phyloP scores from a whole-genome alignment of 2,329 filamentous ascomycete genomes.

The Penicillium sp. region DNA sequence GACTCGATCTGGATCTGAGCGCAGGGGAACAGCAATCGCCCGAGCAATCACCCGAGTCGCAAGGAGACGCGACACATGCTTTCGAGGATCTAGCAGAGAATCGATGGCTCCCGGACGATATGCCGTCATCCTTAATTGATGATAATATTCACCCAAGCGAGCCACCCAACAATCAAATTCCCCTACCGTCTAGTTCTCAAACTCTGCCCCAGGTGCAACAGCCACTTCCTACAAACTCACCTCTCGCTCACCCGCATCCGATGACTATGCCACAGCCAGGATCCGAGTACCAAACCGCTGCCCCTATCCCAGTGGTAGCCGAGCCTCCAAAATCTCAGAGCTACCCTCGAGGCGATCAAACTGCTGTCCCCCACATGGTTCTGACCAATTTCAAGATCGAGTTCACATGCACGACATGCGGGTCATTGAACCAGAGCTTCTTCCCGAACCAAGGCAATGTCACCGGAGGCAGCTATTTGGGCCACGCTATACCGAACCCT shows the following conservation, averaged over 20 bases:
- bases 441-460: conserved; percentile 42
- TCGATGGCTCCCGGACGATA: conserved; percentile 36
- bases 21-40: conserved; percentile 29
- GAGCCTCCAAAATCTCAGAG: conserved; percentile 25
- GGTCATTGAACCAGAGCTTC: conserved; percentile 41
- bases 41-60: conserved; percentile 28
- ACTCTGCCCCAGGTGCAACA: conserved; percentile 25
- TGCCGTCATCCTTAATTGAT: conserved; percentile 31
- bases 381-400: conserved; percentile 44
- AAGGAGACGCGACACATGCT: conserved; percentile 24
- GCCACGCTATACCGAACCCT: conserved; percentile 24
- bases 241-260: conserved; percentile 25
- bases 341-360: conserved; percentile 29
- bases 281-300: conserved; percentile 23
- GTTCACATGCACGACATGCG: conserved; percentile 42
- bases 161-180: conserved; percentile 20
- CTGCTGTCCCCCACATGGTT: conserved; percentile 31
- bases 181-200: conserved; percentile 22
- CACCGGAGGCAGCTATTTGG: conserved; percentile 31
- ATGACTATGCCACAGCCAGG: conserved; percentile 25
- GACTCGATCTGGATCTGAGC: conserved; percentile 25
- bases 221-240: conserved; percentile 24
- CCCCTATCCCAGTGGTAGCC: conserved; percentile 21
- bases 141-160: conserved; percentile 26
- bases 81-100: conserved; percentile 32